Conservation (phyloP, 1,139 yeast genomes). For the Saccharomyces uvarum region DNA sequence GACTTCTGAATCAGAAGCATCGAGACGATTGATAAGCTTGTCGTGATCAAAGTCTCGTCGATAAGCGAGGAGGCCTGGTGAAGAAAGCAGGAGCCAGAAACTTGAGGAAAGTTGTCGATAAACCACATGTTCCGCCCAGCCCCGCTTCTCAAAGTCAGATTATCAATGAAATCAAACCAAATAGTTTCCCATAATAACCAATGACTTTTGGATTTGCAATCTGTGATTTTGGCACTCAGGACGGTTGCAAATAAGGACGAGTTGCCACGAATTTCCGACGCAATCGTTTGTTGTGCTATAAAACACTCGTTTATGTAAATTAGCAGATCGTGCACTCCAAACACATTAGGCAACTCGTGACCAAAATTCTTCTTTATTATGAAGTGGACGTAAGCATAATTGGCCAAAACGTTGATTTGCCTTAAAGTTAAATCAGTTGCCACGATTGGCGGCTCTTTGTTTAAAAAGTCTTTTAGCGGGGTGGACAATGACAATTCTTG, state of each 20-base stretch:
- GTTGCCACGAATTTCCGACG: neutral
- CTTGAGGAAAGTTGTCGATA: slow-evolving; percentile 4
- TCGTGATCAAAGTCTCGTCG: neutral
- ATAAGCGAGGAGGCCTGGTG: neutral
- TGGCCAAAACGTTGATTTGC: neutral
- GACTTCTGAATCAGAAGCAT: slow-evolving; percentile 15
- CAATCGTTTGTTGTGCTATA: neutral
- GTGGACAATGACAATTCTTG: slow-evolving; percentile 4
- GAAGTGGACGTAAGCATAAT: neutral
- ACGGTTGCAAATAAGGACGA: neutral
- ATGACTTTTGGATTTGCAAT: slow-evolving; percentile 12
- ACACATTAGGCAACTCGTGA: neutral
- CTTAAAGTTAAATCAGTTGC: neutral
- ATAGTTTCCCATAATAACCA: slow-evolving; percentile 23
- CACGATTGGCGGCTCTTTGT: neutral
- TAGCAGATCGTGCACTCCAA: neutral
- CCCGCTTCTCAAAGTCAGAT: slow-evolving; percentile 7
- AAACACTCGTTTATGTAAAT: neutral
- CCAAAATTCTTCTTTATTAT: neutral
- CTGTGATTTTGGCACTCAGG: neutral
- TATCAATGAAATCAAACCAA: slow-evolving; percentile 23
- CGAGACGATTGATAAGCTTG: slow-evolving; percentile 7
- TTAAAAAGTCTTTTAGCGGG: neutral
- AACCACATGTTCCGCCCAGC: slow-evolving; percentile 14
- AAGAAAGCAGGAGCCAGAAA: neutral